Evolutionary conservation across 257 asterid genomes (phyloP).

Genomic region (Anisodus tanguticus): DNA sequence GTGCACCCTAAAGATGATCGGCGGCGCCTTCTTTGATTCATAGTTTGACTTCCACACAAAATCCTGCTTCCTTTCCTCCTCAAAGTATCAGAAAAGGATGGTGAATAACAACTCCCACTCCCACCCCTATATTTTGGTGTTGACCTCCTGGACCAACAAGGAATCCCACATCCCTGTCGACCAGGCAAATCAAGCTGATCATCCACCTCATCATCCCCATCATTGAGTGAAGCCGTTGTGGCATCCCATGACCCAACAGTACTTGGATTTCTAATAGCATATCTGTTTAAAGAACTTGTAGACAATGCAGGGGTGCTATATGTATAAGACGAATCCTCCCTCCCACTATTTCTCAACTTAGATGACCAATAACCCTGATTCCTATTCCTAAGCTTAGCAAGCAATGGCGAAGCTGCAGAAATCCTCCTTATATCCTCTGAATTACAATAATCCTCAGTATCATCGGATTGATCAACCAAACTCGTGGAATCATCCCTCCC

Average conservation of each 20-base stretch:
- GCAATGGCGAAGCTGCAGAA: conserved; percentile 72
- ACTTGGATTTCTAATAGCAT: conserved; percentile 66
- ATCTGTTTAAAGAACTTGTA: conserved; percentile 68
- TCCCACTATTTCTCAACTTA: conserved; percentile 56
- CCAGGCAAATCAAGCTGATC: conserved; percentile 80
- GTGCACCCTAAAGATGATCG: conserved; percentile 55
- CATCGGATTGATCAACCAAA: conserved; percentile 79
- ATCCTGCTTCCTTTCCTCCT: conserved; percentile 82
- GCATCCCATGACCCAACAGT: conserved; percentile 90
- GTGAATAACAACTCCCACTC: conserved; percentile 74
- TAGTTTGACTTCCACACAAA: conserved; percentile 64
- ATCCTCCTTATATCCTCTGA: conserved; percentile 71
- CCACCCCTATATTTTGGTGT: conserved; percentile 84
- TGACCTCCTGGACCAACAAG: conserved; percentile 95
- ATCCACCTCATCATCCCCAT: conserved; percentile 85
- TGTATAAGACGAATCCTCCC: conserved; percentile 77
- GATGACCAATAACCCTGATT: conserved; percentile 60
- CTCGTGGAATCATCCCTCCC: conserved; percentile 65
- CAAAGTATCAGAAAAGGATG: conserved; percentile 88
- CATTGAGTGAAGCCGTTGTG: conserved; percentile 71
- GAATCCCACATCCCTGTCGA: conserved; percentile 89
- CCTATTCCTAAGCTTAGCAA: conserved; percentile 65
- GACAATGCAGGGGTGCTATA: conserved; percentile 82
- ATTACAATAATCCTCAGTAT: conserved; percentile 69
- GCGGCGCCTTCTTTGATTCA: conserved; percentile 54